Percentiles rank a stretch among this genome's conserved stretches.
Evolutionary conservation across 306 rosid species (phyloP).

Genomic region (Canavalia gladiata): DNA sequence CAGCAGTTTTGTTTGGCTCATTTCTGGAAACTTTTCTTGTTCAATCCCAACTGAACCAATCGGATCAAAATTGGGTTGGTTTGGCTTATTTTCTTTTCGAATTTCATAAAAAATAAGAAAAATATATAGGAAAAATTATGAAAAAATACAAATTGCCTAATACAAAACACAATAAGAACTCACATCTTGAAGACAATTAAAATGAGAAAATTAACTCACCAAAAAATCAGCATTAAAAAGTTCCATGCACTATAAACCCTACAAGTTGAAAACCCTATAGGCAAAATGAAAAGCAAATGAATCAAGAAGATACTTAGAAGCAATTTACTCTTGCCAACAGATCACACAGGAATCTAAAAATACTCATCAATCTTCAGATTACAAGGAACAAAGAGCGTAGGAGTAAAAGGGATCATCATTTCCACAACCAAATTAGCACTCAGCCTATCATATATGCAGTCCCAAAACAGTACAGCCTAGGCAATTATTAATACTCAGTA

Average conservation of each 20-base stretch:
- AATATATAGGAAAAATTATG: not conserved
- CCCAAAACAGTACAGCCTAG: not conserved
- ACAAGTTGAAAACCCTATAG: not conserved
- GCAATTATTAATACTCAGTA: not conserved
- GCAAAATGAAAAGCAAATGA: not conserved
- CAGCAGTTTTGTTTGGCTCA: not conserved
- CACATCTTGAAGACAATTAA: not conserved
- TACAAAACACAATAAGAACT: not conserved
- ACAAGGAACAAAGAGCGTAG: not conserved
- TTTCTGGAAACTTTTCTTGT: not conserved
- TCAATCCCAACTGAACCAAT: not conserved
- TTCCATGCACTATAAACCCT: not conserved
- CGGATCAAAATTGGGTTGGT: not conserved
- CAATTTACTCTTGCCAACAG: not conserved
- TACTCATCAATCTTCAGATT: not conserved
- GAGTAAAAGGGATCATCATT: not conserved
- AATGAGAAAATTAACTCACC: not conserved
- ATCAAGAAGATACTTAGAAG: not conserved
- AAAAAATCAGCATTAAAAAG: not conserved
- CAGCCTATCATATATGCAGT: not conserved
- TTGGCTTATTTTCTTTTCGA: not conserved
- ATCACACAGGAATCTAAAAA: not conserved
- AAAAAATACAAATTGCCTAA: not conserved
- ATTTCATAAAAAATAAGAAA: not conserved
- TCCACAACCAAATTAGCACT: not conserved